Evolutionary conservation across 2,329 filamentous ascomycete species (phyloP), one percentile per base, ranked within the genome.

Genomic region (Pezicula rhizophila): DNA sequence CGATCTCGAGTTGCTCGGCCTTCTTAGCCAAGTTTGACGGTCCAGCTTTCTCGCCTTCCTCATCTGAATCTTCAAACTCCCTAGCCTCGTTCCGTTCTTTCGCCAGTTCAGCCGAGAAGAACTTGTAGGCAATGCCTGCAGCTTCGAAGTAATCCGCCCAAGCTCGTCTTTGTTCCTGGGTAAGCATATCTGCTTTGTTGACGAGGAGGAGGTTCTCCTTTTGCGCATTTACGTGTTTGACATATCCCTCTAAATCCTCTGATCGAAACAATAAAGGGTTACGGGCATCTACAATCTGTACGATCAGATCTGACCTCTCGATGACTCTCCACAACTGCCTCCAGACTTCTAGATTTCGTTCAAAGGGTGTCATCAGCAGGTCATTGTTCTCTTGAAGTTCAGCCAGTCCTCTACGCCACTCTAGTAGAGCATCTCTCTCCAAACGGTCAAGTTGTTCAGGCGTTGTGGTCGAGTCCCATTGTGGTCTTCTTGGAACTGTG

Each of bases 131-230:
- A 63, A 99, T 95, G 25, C 84, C 82, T 23, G 86, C 81, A 58
- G 82, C 74, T 58, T 84, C 84, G 58, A 99, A 89, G 64, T 96
- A 89, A 58, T 86, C 80, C 3, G 91, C 91, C 93, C 93, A 99
- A 0, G 77, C 75, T 56, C 78, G 78, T 56, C 93, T 77, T 71
- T 99, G 95, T 60, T 82, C 81, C 42, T 82, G 68, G 1, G 91
- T 95, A 88, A 99, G 91, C 93, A 99, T 96, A 70, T 99, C 93
- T 41, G 93, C 91, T 76, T 99, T 99, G 76, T 99, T 99, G 64
- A 99, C 92, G 48, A 99, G 75, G 48, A 99, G 68, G 63, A 99
- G 64, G 66, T 97, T 99, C 65, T 90, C 80, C 74, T 99, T 97
- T 65, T 82, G 84, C 2, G 82, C 70, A 61, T 95, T 87, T 23